These are phyloP conservation scores for Phaffia rhodozyma DNA, from an alignment of 1,284 basidiomycete species.

Conservation along the genomic window DNA sequence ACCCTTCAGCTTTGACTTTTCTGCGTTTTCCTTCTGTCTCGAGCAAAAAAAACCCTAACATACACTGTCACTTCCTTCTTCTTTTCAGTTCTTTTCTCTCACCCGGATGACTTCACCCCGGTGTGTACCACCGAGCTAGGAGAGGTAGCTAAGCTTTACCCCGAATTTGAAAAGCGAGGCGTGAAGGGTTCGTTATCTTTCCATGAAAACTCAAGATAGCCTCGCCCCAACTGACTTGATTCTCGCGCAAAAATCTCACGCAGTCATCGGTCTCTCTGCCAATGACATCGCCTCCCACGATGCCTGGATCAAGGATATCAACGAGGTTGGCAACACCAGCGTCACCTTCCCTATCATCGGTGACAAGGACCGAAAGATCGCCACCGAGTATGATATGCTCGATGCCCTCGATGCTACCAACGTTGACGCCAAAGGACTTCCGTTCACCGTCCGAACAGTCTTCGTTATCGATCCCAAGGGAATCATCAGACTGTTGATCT, in stretches of 20 bases:
- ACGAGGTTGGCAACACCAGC: slow-evolving; percentile 55
- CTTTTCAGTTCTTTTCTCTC: slow-evolving; percentile 65
- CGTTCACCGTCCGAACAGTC: slow-evolving; percentile 80
- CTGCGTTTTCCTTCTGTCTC: slow-evolving; percentile 20
- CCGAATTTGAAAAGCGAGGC: slow-evolving; percentile 72
- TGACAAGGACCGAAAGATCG: slow-evolving; percentile 75
- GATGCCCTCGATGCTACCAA: slow-evolving; percentile 82
- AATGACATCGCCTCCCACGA: slow-evolving; percentile 78
- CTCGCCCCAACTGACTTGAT: neutral
- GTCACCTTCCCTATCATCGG: slow-evolving; percentile 82
- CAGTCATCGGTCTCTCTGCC: slow-evolving; percentile 77
- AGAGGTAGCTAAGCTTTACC: slow-evolving; percentile 75
- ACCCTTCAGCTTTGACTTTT: neutral
- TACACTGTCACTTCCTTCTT: neutral
- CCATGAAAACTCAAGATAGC: neutral
- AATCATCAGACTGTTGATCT: slow-evolving; percentile 73
- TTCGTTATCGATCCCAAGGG: slow-evolving; percentile 90
- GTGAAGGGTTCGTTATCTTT: slow-evolving; percentile 51
- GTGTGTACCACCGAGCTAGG: slow-evolving; percentile 94
- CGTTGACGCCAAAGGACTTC: slow-evolving; percentile 78
- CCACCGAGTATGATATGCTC: slow-evolving; percentile 64
- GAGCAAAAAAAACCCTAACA: slow-evolving; percentile 22
- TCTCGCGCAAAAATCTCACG: neutral
- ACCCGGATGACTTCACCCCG: slow-evolving; percentile 55
- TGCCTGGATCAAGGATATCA: slow-evolving; percentile 86